Base-by-base conservation (phyloP, 2,329 filamentous ascomycete species). In the Penicillium crustosum region DNA sequence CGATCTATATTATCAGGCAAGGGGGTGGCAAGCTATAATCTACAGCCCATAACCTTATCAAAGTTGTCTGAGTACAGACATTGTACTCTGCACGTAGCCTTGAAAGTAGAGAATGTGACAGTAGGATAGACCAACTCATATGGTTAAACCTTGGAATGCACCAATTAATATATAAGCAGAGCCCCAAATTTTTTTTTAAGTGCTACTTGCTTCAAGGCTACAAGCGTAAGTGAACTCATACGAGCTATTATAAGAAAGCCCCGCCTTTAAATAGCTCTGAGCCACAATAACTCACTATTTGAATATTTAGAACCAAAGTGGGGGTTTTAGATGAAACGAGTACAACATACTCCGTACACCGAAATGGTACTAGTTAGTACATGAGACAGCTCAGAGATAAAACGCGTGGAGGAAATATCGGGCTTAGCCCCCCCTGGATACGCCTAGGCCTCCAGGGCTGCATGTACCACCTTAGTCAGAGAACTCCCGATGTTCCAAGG, bases 341-440 rank as follows among this genome's bases (percentile, higher is more conserved):
- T 23, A 9, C 5, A 19, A 6, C n/a, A n/a, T n/a, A n/a, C n/a
- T n/a, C n/a, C n/a, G n/a, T n/a, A 4, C 19, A 15, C 6, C 21
- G 8, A n/a, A 55, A 49, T 6, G 39, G 38, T n/a, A 25, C 25
- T 25, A 25, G 25, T 25, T 25, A 7, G 25, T 25, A 25, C 21
- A 44, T 54, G 44, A 49, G 51, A 55, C 50, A 49, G 25, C 29
- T 43, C 27, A 35, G 33, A 42, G 29, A 45, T 48, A 31, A 59
- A 55, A 59, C 53, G 57, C 52, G 53, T 47, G 52, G 49, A 23
- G 23, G n/a, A 21, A 29, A 35, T 21, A 52, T 33, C 8, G 49
- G 27, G 39, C 8, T 21, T 49, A 39, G 38, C 19, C 17, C 41
- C 58, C 56, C 58, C 56, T 61, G 55, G 58, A 55, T 55, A 55